phyloP scores from a whole-genome alignment of 1,284 basidiomycete species.

The Melanopsichium pennsylvanicum region DNA sequence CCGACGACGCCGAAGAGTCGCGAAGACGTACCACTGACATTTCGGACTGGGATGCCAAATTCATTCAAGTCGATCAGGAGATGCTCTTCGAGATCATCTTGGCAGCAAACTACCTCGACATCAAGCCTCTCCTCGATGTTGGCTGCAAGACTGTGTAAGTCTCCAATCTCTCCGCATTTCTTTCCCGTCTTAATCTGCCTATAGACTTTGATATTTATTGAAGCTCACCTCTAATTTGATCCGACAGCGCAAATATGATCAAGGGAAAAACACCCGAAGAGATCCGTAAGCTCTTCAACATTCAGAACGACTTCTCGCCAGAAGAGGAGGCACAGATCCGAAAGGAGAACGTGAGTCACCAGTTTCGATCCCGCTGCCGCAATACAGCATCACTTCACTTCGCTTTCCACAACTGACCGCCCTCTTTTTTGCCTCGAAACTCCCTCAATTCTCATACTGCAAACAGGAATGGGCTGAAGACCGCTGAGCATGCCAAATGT shows the following conservation, averaged over 20 bases:
- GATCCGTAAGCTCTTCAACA: slow-evolving; percentile 92
- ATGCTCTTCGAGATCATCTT: slow-evolving; percentile 99
- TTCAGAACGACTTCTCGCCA: slow-evolving; percentile 84
- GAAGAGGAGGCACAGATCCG: slow-evolving; percentile 99
- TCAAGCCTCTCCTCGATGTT: slow-evolving; percentile 97
- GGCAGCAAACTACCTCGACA: slow-evolving; percentile 99
- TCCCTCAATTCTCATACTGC: slow-evolving; percentile 1
- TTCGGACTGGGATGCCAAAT: slow-evolving; percentile 98
- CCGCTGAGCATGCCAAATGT: slow-evolving; percentile 47
- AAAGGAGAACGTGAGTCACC: slow-evolving; percentile 83
- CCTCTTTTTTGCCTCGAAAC: too few relatives aligned
- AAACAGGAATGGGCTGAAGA: slow-evolving; percentile 64
- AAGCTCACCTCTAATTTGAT: background rate
- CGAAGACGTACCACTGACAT: slow-evolving; percentile 97
- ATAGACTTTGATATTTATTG: too few relatives aligned
- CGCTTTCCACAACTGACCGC: too few relatives aligned
- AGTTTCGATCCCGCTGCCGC: background rate
- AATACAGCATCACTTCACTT: too few relatives aligned
- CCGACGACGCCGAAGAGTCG: slow-evolving; percentile 81
- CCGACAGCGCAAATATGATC: slow-evolving; percentile 94
- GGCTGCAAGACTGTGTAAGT: slow-evolving; percentile 93
- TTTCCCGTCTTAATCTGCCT: background rate
- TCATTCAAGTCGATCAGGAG: slow-evolving; percentile 90
- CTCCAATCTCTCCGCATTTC: too few relatives aligned
- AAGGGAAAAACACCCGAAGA: slow-evolving; percentile 97